phyloP scores from a whole-genome alignment of 257 asterid genomes.

The Linaria vulgaris region DNA sequence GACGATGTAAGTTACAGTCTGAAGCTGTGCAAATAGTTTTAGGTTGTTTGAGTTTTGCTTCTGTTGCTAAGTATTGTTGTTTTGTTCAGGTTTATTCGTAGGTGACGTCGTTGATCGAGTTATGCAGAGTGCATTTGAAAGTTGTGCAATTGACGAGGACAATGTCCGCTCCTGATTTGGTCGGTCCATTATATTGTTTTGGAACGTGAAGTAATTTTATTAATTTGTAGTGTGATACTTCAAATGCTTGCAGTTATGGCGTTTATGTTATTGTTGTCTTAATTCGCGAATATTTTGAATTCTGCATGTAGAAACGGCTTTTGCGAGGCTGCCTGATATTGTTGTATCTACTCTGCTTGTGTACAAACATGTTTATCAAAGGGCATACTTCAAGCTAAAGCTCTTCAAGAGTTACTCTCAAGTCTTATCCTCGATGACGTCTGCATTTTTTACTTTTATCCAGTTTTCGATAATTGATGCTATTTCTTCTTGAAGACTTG shows the following conservation, averaged over 20 bases:
- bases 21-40: too few relatives aligned
- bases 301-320: constrained; percentile 60
- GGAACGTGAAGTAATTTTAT: constrained; percentile 3
- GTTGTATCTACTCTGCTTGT: constrained; percentile 86
- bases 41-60: too few relatives aligned
- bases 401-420: constrained; percentile 80
- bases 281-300: not conserved
- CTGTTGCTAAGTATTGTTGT: not conserved
- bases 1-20: too few relatives aligned
- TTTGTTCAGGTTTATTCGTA: constrained; percentile 64
- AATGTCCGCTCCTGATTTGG: constrained; percentile 81
- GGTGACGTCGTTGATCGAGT: constrained; percentile 63
- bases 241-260: not conserved
- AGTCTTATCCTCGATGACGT: constrained; percentile 94
- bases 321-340: constrained; percentile 79
- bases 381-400: constrained; percentile 56
- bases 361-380: constrained; percentile 58
- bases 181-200: constrained; percentile 36
- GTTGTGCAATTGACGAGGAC: constrained; percentile 70
- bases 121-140: constrained; percentile 74
- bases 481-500: not conserved
- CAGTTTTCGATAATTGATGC: constrained; percentile 4
- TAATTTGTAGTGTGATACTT: not conserved
- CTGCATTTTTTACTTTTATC: constrained; percentile 17
- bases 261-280: not conserved